Base-by-base conservation (phyloP, 768 basidiomycete species). In the Boletus coccyginus region DNA sequence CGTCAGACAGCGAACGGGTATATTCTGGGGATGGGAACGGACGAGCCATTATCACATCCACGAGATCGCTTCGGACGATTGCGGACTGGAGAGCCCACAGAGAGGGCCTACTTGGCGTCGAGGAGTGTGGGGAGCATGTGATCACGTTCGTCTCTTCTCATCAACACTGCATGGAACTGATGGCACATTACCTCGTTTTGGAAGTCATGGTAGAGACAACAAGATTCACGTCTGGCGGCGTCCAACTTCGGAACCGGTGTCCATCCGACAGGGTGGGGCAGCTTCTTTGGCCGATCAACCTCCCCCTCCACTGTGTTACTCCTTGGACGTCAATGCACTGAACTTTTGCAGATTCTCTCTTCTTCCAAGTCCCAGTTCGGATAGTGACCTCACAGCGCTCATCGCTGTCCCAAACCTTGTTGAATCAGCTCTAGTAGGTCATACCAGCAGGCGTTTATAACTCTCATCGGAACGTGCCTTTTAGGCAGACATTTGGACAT, bases 291-390 rank as follows among this genome's bases (percentile, higher is more conserved):
- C 80, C 2, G 78, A 75, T 31, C 69, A 81, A 8, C 75, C 80
- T 1, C 71, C 72, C 0, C 89, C 90, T 5, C 56, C 66, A 8
- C 69, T 90, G 5, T 67, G 73, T 12, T 88, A 86, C 62, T 88
- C 89, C 0, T 73, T 98, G 69, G 90, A 94, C 64, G 86, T 95
- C 56, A 99, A 99, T 67, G 87, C 96, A 2, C 78, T 98, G 53
- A 97, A 96, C 66, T 98, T 89, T 69, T 98, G 96, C 72, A 84
- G 88, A 3, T 94, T 97, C 71, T 88, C 91, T 8, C 75, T 98
- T 3, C 67, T 89, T 38, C 70, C 64, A 33, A 60, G 59, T 17
- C 39, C 48, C 49, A 45, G 56, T 54, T 9, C 56, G 54, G 40
- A 46, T 1, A 61, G 57, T 64, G 63, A 55, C 16, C 53, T 16